A percentile compares a stretch with the other conserved stretches of the same genome.
Evolutionary conservation across 169 alveolate genomes (phyloP).

Genomic region (Plasmodium yoelii): DNA sequence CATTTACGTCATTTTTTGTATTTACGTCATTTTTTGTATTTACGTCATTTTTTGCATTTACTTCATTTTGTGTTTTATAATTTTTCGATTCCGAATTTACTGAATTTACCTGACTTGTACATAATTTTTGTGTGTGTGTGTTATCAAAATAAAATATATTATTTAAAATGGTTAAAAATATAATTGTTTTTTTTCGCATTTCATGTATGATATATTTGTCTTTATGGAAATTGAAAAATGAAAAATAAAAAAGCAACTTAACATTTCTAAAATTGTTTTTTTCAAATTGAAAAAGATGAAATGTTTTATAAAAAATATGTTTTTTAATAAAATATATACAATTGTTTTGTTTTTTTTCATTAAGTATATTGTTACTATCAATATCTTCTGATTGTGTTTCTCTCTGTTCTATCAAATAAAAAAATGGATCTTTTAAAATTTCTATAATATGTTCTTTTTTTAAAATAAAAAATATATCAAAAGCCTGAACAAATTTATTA

Average conservation of each 20-base stretch:
- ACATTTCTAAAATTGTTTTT: slow-evolving; percentile 29
- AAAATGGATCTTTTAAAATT: slow-evolving; percentile 51
- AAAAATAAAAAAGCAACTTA: slow-evolving; percentile 49
- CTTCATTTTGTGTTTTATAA: too few species aligned
- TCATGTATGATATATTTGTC: slow-evolving; percentile 10
- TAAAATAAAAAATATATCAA: slow-evolving; percentile 26
- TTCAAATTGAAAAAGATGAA: slow-evolving; percentile 27
- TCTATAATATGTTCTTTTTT: slow-evolving; percentile 10
- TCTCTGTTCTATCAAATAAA: slow-evolving; percentile 24
- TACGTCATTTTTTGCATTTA: too few species aligned
- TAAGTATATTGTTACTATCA: too few species aligned
- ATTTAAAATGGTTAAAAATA: slow-evolving; percentile 35
- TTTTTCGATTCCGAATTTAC: too few species aligned
- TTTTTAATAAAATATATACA: not conserved
- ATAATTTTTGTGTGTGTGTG: slow-evolving; percentile 4
- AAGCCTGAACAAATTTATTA: slow-evolving; percentile 34
- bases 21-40: too few species aligned
- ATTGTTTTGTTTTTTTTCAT: too few species aligned
- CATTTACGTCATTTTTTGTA: too few species aligned
- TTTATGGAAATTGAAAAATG: slow-evolving; percentile 39
- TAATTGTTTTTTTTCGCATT: slow-evolving; percentile 27
- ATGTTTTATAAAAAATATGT: slow-evolving; percentile 27
- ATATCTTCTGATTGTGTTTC: not conserved
- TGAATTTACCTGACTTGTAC: slow-evolving; percentile 22
- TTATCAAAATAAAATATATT: slow-evolving; percentile 35